Percentiles rank a stretch among this genome's conserved stretches.
phyloP scores from a whole-genome alignment of 768 basidiomycete species.

The Kwoniella heveanensis region DNA sequence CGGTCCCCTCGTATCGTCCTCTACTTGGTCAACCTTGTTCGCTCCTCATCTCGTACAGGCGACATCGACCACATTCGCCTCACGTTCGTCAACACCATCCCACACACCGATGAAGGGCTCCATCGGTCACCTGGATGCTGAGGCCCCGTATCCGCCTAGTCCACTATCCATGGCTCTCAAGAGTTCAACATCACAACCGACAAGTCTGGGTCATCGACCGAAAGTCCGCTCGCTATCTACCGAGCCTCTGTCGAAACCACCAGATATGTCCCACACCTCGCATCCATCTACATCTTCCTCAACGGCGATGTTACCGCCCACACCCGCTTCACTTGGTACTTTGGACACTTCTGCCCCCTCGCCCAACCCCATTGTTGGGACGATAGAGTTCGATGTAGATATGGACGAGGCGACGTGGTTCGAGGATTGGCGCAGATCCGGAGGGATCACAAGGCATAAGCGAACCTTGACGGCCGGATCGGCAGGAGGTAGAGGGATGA shows the following conservation, averaged over 20 bases:
- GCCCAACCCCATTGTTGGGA: conserved; percentile 67
- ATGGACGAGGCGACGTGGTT: conserved; percentile 75
- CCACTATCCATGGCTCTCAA: conserved; percentile 33
- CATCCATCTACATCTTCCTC: conserved; percentile 17
- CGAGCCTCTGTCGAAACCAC: conserved; percentile 11
- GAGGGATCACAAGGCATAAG: conserved; percentile 19
- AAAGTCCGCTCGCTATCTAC: conserved; percentile 17
- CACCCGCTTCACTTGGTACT: conserved; percentile 14
- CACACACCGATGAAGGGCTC: conserved; percentile 34
- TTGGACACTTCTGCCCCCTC: conserved; percentile 9
- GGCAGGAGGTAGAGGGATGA: conserved; percentile 24
- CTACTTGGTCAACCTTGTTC: conserved; percentile 45
- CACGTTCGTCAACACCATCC: conserved; percentile 32
- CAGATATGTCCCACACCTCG: conserved; percentile 7
- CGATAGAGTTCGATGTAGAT: conserved; percentile 86
- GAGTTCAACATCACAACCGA: conserved; percentile 2
- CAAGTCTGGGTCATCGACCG: neutral
- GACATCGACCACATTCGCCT: conserved; percentile 1
- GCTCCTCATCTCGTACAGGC: conserved; percentile 22
- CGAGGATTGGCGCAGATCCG: conserved; percentile 63
- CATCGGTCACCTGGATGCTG: conserved; percentile 9
- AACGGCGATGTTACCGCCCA: conserved; percentile 13
- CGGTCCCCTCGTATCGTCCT: conserved; percentile 39
- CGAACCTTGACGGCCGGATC: conserved; percentile 16
- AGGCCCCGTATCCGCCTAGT: conserved; percentile 31